phyloP scores from a whole-genome alignment of 352 stramenopile genomes.

The Globisporangium irregulare region DNA sequence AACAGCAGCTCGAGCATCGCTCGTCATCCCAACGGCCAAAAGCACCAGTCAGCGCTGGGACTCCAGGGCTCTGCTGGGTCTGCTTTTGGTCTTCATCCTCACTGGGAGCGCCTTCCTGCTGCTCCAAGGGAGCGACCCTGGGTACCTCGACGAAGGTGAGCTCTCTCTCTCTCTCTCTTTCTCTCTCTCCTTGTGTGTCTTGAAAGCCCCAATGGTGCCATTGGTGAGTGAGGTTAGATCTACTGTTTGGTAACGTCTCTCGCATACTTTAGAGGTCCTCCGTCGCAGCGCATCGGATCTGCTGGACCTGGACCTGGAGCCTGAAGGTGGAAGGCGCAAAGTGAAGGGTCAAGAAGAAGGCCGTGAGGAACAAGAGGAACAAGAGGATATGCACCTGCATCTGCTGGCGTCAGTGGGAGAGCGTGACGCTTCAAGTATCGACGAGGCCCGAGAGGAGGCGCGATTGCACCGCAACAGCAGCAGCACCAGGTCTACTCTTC shows the following conservation, averaged over 20 bases:
- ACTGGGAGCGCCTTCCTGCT: conserved; percentile 20
- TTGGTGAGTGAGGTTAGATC: background rate
- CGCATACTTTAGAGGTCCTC: background rate
- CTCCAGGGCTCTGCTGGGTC: background rate
- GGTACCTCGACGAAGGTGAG: conserved; percentile 35
- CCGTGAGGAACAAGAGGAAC: too few species aligned
- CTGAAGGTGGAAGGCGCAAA: background rate
- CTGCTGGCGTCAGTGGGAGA: background rate
- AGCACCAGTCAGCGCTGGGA: background rate
- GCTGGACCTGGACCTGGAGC: background rate
- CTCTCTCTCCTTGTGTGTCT: background rate
- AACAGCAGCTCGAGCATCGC: background rate
- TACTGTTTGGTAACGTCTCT: background rate
- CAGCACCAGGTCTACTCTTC: background rate
- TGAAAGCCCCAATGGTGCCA: background rate
- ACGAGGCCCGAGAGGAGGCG: background rate
- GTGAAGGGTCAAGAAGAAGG: background rate
- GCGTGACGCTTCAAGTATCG: background rate
- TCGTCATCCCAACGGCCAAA: background rate
- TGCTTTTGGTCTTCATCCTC: conserved; percentile 8
- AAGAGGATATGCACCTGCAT: background rate
- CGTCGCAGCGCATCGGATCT: background rate
- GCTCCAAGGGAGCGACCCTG: conserved; percentile 41
- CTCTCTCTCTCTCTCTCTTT: background rate
- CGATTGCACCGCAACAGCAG: background rate